Base-by-base conservation (phyloP, 768 basidiomycete species). In the Postia placenta region DNA sequence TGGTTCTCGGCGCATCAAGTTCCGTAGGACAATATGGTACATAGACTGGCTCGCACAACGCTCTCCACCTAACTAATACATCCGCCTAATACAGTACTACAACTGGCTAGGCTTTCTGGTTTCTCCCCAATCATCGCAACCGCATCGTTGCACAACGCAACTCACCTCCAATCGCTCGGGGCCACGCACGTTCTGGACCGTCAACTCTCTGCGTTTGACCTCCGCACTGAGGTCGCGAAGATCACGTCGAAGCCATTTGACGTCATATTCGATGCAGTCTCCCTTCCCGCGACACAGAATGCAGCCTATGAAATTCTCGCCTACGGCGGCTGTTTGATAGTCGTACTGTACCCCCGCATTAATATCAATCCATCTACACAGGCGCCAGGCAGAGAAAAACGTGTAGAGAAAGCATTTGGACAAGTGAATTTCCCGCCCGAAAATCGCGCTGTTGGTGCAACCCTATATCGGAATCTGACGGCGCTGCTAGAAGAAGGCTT, bases 21-120 rank as follows among this genome's bases (percentile, higher is more conserved):
- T 55, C 60, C 17, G 57, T 66, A 14, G 65, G 65, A 19, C 63
- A 65, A 48, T 57, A 56, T 51, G 57, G 63, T 62, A 42, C 7
- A 15, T 33, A 7, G 7, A 7, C 7, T 15, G 9, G 30, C 15
- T 26, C 61, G 17, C 38, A 7, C 38, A 19, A 6, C 12, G 12
- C 7, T 39, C 19, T 39, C 9, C 12, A 35, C 19, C 9, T 22
- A 39, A 14, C 38, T 22, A 39, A 39, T 9, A 39, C 20, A 19
- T 9, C 19, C 38, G 20, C 7, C 19, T 39, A 6, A 19, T 39
- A 39, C 28, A 62, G 59, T 48, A 3, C 57, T 65, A 22, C 64
- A 65, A 46, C 36, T 62, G 0, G 62, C 62, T 7, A 59, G 51
- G 36, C 50, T 63, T 7, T 57, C 61, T 11, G 59, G 60, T 11